Evolutionary conservation across 495 filamentous ascomycete genomes (phyloP).

Genomic region (Aspergillus homomorphus): DNA sequence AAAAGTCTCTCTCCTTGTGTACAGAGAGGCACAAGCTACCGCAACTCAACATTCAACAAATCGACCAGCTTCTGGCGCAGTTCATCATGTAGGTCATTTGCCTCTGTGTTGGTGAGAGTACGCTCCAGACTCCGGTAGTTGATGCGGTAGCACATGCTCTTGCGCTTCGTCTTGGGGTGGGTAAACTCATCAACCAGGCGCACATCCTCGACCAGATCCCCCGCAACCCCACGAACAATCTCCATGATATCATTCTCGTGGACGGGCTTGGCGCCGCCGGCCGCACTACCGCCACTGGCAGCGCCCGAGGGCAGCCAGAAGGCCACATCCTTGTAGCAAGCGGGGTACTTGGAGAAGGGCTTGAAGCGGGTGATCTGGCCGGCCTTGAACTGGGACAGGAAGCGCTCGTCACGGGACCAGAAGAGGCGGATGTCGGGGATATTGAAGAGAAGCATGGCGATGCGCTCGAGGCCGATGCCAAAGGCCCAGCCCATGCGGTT

Average conservation of each 20-base stretch:
- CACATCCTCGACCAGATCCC: constrained; percentile 85
- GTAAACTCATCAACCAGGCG: constrained; percentile 76
- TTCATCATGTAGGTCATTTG: constrained; percentile 68
- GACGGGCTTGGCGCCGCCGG: constrained; percentile 55
- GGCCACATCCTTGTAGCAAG: constrained; percentile 84
- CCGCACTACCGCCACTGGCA: constrained; percentile 44
- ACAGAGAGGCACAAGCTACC: constrained; percentile 45
- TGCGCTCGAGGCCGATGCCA: constrained; percentile 85
- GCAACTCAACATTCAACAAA: constrained; percentile 75
- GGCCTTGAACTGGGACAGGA: constrained; percentile 75
- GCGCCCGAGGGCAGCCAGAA: constrained; percentile 75
- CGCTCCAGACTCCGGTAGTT: constrained; percentile 87
- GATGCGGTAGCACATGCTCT: constrained; percentile 87
- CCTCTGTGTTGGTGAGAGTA: constrained; percentile 78
- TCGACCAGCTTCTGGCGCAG: constrained; percentile 60
- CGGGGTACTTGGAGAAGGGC: constrained; percentile 86
- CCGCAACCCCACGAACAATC: constrained; percentile 73
- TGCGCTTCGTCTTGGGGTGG: constrained; percentile 79
- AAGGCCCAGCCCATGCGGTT: constrained; percentile 90
- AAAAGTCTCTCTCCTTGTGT: not conserved
- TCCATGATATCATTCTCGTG: constrained; percentile 99
- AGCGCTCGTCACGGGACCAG: constrained; percentile 83
- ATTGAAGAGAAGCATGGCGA: constrained; percentile 93
- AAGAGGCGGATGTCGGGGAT: constrained; percentile 98
- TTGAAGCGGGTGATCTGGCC: constrained; percentile 66